Base-by-base conservation (phyloP, 306 rosid species). In the Ormosia emarginata region DNA sequence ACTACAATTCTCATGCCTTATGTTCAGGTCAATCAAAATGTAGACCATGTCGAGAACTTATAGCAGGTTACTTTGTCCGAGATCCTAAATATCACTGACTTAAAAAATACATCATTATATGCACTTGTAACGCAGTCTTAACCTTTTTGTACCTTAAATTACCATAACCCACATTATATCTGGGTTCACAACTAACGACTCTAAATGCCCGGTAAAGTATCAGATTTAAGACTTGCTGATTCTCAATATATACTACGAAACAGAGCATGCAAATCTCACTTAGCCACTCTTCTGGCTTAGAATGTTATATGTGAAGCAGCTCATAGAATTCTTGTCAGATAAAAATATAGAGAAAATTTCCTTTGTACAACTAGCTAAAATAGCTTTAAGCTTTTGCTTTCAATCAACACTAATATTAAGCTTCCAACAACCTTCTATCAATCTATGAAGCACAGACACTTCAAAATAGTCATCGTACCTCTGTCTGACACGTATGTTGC, bases 321-420 rank as follows among this genome's bases (percentile, higher is more conserved):
- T 71, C 52, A 46, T n/a, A 46, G 37, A 65, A 41, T 67, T 66
- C 49, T 36, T 34, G 34, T 36, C 44, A 47, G 32, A 10, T 64
- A 15, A 70, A 63, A 71, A 78, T 33, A 64, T 4, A 71, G 17
- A 62, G 41, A 64, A 56, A 74, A 65, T 17, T 71, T 77, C 68
- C 52, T 65, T 67, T 29, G 44, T 17, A 47, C 40, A 64, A 78
- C 50, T 12, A 53, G 64, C 52, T 36, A 56, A 66, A 75, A 15
- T 15, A 43, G 63, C n/a, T 34, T 24, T 29, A 57, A 65, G 47
- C 53, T 47, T 14, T 32, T 10, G 34, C 56, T 34, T 74, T 44
- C 56, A 82, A 75, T 67, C 46, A 34, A 7, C 81, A 55, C 43
- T 37, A 53, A 66, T 9, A 37, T 13, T 64, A 69, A 71, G 37